Evolutionary conservation across 345 rosid species (phyloP), one percentile per base, ranked within the genome.

Genomic region (Populus euphratica): DNA sequence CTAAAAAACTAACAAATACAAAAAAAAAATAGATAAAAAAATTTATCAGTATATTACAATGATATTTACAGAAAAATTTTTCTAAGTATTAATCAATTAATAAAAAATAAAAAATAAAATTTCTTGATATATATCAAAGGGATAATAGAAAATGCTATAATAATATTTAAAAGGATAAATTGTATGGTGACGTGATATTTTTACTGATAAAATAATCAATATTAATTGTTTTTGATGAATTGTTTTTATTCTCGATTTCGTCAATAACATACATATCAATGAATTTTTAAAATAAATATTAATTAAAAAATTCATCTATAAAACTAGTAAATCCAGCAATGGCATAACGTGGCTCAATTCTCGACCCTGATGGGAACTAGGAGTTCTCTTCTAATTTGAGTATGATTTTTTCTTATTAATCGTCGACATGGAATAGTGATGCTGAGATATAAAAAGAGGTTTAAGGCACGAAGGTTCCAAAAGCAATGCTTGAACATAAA

Each of bases 401-500:
- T 41, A 11, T 41, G 11, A 9, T 41, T 41, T 41, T 41, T 41
- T 41, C 12, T 0, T 41, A 3, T 54, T 10, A 66, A 74, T 70
- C 23, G 50, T 77, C 65, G 65, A 69, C 29, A 33, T 62, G 5
- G 3, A 25, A 23, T 4, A 5, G 18, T 23, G 47, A 61, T 11
- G 2, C 3, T 25, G 56, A 7, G 36, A 13, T 13, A 8, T 16
- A 41, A 8, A 20, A 63, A 9, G 39, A 23, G 29, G 18, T 29
- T 38, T 64, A 17, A 14, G 13, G 23, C 14, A 69, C 67, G 78
- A 78, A 64, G 81, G 35, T 73, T 73, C 61, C 47, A 54, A 77
- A 74, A 31, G 65, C 31, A 62, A 13, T 33, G 54, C 12, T 73
- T 62, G 4, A 69, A 33, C 67, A 36, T 41, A 52, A 62, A 63